Percentiles rank a stretch among this genome's conserved stretches.
phyloP scores from a whole-genome alignment of 73 alveolate genomes.

The Paramecium octaurelia region DNA sequence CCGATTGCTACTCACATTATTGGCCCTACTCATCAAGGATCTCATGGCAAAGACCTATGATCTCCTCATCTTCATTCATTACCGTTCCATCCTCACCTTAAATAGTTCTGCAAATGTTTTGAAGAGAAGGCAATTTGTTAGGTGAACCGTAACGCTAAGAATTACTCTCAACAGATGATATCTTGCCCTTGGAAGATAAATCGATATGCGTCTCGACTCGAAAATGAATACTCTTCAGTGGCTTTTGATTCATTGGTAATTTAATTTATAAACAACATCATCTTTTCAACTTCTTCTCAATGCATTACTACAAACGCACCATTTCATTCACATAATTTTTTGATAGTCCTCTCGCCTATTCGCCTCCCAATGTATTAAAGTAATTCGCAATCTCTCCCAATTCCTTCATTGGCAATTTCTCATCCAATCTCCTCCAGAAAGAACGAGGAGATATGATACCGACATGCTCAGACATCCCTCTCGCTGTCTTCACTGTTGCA shows the following conservation, averaged over 20 bases:
- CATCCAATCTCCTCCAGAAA: neutral
- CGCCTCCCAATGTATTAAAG: neutral
- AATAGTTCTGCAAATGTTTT: neutral
- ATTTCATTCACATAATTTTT: conserved; percentile 1
- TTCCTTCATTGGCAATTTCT: neutral
- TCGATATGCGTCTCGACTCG: neutral
- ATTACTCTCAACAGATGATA: neutral
- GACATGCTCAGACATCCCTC: neutral
- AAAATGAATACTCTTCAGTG: neutral
- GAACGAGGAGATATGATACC: neutral
- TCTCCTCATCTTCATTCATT: neutral
- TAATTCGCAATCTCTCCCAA: neutral
- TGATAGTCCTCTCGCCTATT: neutral
- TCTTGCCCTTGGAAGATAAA: neutral
- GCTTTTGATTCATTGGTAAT: neutral
- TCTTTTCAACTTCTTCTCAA: neutral
- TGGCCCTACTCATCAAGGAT: neutral
- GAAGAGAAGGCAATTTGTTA: neutral
- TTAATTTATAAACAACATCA: neutral
- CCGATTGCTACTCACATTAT: neutral
- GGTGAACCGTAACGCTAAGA: neutral
- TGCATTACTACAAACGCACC: neutral
- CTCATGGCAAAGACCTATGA: conserved; percentile 11
- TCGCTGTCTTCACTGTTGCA: neutral
- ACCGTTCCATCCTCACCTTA: conserved; percentile 52